A percentile compares a stretch with the other conserved stretches of the same genome.
phyloP scores from a whole-genome alignment of 108 stramenopile species.

The Nitzschia inconspicua region DNA sequence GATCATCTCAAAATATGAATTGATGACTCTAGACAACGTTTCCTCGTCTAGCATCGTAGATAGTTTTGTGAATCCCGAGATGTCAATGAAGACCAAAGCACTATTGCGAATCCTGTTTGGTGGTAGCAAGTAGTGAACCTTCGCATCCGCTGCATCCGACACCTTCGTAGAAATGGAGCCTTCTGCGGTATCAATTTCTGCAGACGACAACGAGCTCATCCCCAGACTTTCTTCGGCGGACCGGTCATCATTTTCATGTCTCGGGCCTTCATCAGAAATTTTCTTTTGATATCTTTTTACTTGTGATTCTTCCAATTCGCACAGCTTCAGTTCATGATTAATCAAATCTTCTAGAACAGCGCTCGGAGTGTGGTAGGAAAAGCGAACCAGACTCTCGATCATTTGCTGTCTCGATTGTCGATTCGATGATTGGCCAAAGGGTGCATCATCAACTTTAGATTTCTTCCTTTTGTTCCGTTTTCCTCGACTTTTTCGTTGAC shows the following conservation, averaged over 20 bases:
- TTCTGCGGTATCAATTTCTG: no score
- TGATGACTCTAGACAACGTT: conserved; percentile 31
- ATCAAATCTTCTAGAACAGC: not conserved
- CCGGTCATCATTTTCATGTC: not conserved
- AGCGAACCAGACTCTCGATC: not conserved
- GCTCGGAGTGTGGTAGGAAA: not conserved
- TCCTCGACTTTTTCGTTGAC: not conserved
- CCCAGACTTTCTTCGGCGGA: not conserved
- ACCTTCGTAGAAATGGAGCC: no score
- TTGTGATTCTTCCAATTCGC: no score
- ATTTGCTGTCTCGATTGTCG: no score
- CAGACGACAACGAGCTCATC: not conserved
- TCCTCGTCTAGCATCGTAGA: conserved; percentile 27
- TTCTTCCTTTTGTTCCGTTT: not conserved
- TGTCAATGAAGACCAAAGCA: conserved; percentile 49
- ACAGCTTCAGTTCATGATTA: no score
- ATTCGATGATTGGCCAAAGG: no score
- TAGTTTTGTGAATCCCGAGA: conserved; percentile 45
- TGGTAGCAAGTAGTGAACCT: no score
- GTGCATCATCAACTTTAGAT: no score
- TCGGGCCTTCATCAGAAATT: not conserved
- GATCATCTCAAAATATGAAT: conserved; percentile 39
- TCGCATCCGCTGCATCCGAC: no score
- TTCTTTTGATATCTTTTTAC: not conserved
- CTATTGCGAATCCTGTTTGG: no score